Conservation (phyloP, 225 moss, liverwort and hornwort genomes). For the Physcomitrellopsis africana region DNA sequence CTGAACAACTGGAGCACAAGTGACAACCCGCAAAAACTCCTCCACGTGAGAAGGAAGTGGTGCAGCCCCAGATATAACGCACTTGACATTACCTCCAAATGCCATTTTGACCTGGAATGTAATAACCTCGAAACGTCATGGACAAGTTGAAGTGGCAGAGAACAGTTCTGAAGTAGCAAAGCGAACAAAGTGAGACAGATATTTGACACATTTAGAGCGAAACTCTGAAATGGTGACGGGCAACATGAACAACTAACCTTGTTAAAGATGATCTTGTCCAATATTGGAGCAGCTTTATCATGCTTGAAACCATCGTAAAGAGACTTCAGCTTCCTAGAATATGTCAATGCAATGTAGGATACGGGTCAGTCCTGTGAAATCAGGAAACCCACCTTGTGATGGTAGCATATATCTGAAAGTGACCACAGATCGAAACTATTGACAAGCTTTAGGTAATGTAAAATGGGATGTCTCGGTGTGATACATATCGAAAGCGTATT, state of each 20-base stretch:
- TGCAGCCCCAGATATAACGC: slow-evolving; percentile 86
- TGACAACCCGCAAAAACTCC: slow-evolving; percentile 89
- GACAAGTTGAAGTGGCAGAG: background rate
- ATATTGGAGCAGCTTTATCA: slow-evolving; percentile 65
- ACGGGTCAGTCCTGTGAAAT: background rate
- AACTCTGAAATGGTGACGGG: background rate
- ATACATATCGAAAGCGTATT: slow-evolving; percentile 69
- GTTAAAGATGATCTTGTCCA: slow-evolving; percentile 84
- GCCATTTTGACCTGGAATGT: slow-evolving; percentile 68
- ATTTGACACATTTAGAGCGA: background rate
- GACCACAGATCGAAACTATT: no score
- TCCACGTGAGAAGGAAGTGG: slow-evolving; percentile 81
- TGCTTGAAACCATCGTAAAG: slow-evolving; percentile 60
- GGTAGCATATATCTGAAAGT: no score
- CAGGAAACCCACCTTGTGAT: background rate
- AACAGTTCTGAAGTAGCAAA: background rate
- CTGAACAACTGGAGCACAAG: slow-evolving; percentile 89
- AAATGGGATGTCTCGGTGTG: background rate
- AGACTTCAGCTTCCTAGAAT: slow-evolving; percentile 64
- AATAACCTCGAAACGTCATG: background rate
- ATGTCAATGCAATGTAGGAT: background rate
- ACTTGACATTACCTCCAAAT: slow-evolving; percentile 80
- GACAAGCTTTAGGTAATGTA: no score
- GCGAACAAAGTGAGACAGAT: background rate
- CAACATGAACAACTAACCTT: slow-evolving; percentile 51